Evolutionary conservation across 441 rosid species (phyloP).

Genomic region (California macrophylla): DNA sequence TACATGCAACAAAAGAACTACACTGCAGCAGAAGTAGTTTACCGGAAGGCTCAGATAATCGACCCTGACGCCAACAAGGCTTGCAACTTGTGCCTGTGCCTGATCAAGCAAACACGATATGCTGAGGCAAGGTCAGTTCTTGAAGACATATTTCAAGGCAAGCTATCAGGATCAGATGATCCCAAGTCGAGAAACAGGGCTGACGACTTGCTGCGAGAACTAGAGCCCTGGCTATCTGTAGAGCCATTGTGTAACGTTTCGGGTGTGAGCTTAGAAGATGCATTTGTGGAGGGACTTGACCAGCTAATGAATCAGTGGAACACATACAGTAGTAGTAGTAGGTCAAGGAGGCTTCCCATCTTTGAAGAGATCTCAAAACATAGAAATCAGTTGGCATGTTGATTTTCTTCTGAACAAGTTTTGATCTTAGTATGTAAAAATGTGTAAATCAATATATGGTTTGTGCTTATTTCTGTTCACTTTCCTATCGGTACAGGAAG

Average conservation of each 20-base stretch:
- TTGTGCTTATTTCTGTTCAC: too few relatives aligned
- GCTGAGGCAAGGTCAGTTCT: constrained; percentile 34
- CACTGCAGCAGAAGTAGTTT: constrained; percentile 43
- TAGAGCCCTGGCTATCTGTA: constrained; percentile 14
- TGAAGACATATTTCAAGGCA: constrained; percentile 28
- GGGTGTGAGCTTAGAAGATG: constrained; percentile 25
- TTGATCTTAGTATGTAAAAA: too few relatives aligned
- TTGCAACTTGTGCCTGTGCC: constrained; percentile 50
- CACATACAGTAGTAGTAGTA: constrained; percentile 19
- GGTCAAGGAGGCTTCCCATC: constrained; percentile 48
- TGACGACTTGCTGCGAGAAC: constrained; percentile 35
- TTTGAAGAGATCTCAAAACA: constrained; percentile 52
- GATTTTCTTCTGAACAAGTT: constrained; percentile 19
- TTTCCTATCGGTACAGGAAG: too few relatives aligned
- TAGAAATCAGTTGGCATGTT: constrained; percentile 55
- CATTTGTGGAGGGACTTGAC: constrained; percentile 39
- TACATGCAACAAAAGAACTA: constrained; percentile 50
- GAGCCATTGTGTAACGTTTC: not conserved
- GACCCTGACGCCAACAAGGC: constrained; percentile 64
- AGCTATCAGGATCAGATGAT: constrained; percentile 31
- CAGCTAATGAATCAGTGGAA: constrained; percentile 45
- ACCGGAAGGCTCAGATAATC: constrained; percentile 42
- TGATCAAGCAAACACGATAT: constrained; percentile 39
- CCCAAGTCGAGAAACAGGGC: constrained; percentile 33
- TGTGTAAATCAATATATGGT: too few relatives aligned